phyloP scores from a whole-genome alignment of 257 asterid genomes.

The Leonotis leonurus region DNA sequence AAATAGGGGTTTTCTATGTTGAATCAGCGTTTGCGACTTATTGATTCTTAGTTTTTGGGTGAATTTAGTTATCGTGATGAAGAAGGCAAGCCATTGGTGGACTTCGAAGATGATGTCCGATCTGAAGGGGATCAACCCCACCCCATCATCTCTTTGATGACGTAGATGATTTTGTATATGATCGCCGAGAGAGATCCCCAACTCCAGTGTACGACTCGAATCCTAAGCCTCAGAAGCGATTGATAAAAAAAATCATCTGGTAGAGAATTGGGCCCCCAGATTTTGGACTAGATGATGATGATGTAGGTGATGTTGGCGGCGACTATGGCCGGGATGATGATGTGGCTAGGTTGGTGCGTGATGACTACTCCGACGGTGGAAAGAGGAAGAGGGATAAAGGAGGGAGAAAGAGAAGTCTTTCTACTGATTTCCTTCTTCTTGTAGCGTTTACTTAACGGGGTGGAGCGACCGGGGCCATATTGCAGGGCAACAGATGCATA shows the following conservation, averaged over 20 bases:
- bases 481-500: too few relatives aligned
- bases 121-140: slow-evolving; percentile 66
- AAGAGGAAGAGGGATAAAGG: slow-evolving; percentile 35
- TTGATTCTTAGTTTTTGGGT: slow-evolving; percentile 11
- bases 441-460: too few relatives aligned
- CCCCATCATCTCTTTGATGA: slow-evolving; percentile 45
- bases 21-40: not conserved
- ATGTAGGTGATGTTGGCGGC: slow-evolving; percentile 29
- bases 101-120: slow-evolving; percentile 58
- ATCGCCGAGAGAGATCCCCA: slow-evolving; percentile 45
- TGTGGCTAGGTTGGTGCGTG: slow-evolving; percentile 45
- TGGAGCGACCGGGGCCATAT: too few relatives aligned
- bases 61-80: slow-evolving; percentile 67
- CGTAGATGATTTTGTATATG: slow-evolving; percentile 23
- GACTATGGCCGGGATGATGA: slow-evolving; percentile 27
- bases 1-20: not conserved
- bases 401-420: slow-evolving; percentile 47
- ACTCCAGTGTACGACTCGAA: slow-evolving; percentile 62
- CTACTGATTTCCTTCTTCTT: too few relatives aligned
- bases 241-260: slow-evolving; percentile 57
- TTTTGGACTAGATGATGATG: slow-evolving; percentile 54
- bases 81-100: slow-evolving; percentile 93
- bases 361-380: slow-evolving; percentile 44
- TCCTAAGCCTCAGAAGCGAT: slow-evolving; percentile 67
- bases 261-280: slow-evolving; percentile 31